phyloP scores from a whole-genome alignment of 495 filamentous ascomycete genomes.

The Xylaria sp. region DNA sequence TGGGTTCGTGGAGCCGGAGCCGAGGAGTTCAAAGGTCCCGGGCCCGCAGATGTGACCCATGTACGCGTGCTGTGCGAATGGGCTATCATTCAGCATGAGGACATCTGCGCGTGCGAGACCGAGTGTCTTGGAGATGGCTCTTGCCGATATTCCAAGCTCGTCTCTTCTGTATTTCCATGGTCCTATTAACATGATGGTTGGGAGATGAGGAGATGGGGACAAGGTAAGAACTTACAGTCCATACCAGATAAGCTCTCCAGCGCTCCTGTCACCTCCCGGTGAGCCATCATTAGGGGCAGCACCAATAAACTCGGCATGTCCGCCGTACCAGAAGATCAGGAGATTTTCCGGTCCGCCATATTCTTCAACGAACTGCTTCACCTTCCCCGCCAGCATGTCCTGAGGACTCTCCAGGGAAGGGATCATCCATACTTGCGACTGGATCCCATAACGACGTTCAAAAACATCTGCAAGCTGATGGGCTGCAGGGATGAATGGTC shows the following conservation, averaged over 20 bases:
- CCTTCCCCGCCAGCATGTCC: slow-evolving; percentile 18
- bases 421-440: slow-evolving; percentile 20
- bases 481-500: slow-evolving; percentile 22
- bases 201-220: background rate
- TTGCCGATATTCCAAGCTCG: slow-evolving; percentile 19
- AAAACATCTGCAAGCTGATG: slow-evolving; percentile 20
- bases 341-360: slow-evolving; percentile 18
- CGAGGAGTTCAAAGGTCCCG: slow-evolving; percentile 23
- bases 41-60: slow-evolving; percentile 4
- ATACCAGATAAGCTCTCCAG: slow-evolving; percentile 21
- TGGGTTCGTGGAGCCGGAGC: slow-evolving; percentile 16
- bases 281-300: background rate
- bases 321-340: slow-evolving; percentile 28
- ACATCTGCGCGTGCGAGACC: slow-evolving; percentile 21
- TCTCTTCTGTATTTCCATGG: slow-evolving; percentile 1
- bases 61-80: slow-evolving; percentile 25
- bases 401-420: slow-evolving; percentile 13
- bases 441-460: slow-evolving; percentile 17
- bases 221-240: slow-evolving; percentile 22
- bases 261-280: background rate
- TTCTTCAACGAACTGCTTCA: slow-evolving; percentile 18
- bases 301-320: slow-evolving; percentile 18
- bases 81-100: slow-evolving; percentile 27
- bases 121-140: slow-evolving; percentile 15
- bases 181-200: background rate